These are phyloP conservation scores for Talaromyces wortmannii DNA, from an alignment of 495 filamentous ascomycete species.

Conservation along the genomic window DNA sequence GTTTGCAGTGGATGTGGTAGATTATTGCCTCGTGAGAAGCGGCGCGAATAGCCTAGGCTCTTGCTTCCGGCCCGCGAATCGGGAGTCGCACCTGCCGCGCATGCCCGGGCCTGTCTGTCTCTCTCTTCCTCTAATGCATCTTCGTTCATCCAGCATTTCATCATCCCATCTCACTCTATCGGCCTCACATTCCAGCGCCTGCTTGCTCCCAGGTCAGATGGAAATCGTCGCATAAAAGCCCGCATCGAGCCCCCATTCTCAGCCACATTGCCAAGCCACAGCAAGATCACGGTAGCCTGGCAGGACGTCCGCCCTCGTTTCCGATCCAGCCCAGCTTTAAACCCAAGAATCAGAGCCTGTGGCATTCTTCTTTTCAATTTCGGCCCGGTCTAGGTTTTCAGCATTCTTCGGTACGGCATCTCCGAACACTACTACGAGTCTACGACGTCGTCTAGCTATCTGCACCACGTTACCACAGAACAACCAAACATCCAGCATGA, in stretches of 20 bases:
- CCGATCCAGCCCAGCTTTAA: not conserved
- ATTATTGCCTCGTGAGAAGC: no score
- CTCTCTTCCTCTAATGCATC: no score
- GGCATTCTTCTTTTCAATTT: not conserved
- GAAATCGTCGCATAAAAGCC: no score
- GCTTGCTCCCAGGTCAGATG: no score
- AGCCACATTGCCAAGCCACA: not conserved
- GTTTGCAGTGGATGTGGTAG: no score
- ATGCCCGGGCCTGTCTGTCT: not conserved
- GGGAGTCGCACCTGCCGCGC: not conserved
- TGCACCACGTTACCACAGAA: no score
- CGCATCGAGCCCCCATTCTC: not conserved
- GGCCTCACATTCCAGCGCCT: not conserved
- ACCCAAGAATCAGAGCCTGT: not conserved
- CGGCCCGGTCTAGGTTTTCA: not conserved
- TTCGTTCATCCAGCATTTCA: not conserved
- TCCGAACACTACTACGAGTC: not conserved
- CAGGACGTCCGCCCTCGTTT: not conserved
- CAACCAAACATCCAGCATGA: slow-evolving; percentile 33
- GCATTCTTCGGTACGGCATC: not conserved
- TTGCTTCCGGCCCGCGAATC: not conserved
- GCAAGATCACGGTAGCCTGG: not conserved
- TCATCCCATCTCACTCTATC: not conserved
- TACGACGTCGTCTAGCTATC: not conserved
- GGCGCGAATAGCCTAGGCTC: not conserved